Base-by-base conservation (phyloP, 2,329 filamentous ascomycete genomes). In the Cercospora sp. region DNA sequence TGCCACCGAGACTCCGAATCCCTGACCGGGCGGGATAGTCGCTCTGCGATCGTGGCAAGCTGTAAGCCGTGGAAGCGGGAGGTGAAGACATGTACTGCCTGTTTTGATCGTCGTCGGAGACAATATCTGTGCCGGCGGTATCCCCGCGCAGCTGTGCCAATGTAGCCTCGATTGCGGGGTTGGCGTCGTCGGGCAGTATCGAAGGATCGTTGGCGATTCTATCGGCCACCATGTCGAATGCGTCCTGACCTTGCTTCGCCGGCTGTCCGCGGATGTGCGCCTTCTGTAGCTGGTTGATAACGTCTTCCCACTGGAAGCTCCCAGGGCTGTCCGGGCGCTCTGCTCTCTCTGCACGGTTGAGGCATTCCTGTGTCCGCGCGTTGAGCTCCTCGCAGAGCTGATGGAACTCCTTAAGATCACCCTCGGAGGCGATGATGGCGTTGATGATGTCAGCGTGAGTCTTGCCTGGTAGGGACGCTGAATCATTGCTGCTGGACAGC, bases 221-320 rank as follows among this genome's bases (percentile, higher is more conserved):
- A n/a, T 77, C 73, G 13, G 73, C 71, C 8, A 74, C 66, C 18
- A 69, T 68, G 37, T 75, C 74, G 40, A 72, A 74, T 12, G 73
- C 66, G 16, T 70, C 67, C 21, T 63, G 62, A 32, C 63, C 63
- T 24, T 61, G 59, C 34, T 66, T 78, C 71, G 65, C 74, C 68
- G 21, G 74, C 64, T 61, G 80, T 76, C 65, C 66, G 8, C 72
- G 71, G 37, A 70, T 65, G 32, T 72, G 69, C 28, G 70, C 53
- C 45, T 70, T 75, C 32, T 78, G 74, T 32, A 79, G 72, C 43
- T 84, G 78, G 69, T 85, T 84, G 18, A 85, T 83, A 12, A 86
- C 77, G 66, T 85, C 84, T 70, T 86, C 84, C 84, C 84, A 86
- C 32, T 82, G 81, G 63, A 84, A 80, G 61, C 81, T 83, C 8